Conservation (phyloP, 805 yeast species). For the Ascoidea rubescens region DNA sequence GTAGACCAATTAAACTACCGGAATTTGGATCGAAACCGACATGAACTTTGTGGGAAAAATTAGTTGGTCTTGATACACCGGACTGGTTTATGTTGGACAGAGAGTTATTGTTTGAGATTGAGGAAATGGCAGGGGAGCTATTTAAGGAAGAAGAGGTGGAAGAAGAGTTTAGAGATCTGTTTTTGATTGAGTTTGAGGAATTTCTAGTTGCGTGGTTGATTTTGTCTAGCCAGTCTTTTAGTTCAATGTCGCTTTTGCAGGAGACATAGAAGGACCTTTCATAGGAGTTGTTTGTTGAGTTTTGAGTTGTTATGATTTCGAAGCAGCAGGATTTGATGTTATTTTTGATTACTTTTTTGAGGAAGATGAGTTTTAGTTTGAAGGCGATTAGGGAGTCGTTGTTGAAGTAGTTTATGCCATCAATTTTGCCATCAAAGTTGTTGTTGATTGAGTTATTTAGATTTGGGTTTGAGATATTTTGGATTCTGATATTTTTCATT, state of each 20-base stretch:
- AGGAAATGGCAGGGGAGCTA: not conserved
- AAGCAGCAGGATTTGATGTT: slow-evolving; percentile 16
- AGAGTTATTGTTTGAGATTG: too few species aligned
- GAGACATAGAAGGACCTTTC: not conserved
- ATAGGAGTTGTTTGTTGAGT: too few species aligned
- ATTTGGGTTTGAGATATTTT: slow-evolving; percentile 10
- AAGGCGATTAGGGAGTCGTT: slow-evolving; percentile 8
- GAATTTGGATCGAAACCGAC: slow-evolving; percentile 75
- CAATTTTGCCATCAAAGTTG: slow-evolving; percentile 10
- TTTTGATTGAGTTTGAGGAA: slow-evolving; percentile 12
- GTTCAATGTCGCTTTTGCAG: not conserved
- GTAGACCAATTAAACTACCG: slow-evolving; percentile 87
- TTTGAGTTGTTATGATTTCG: slow-evolving; percentile 3
- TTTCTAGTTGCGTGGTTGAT: not conserved
- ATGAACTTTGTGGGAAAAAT: slow-evolving; percentile 88
- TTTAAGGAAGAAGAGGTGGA: not conserved
- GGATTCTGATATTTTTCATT: slow-evolving; percentile 5
- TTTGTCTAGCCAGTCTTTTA: not conserved
- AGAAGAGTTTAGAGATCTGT: slow-evolving; percentile 5
- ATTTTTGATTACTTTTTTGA: slow-evolving; percentile 12
- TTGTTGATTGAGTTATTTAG: slow-evolving; percentile 2
- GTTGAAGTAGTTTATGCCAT: slow-evolving; percentile 10
- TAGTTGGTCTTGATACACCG: slow-evolving; percentile 80
- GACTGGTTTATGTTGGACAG: too few species aligned
- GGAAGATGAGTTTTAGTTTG: not conserved